Base-by-base conservation (phyloP, 116 monocot species). In the Posidonia oceanica region DNA sequence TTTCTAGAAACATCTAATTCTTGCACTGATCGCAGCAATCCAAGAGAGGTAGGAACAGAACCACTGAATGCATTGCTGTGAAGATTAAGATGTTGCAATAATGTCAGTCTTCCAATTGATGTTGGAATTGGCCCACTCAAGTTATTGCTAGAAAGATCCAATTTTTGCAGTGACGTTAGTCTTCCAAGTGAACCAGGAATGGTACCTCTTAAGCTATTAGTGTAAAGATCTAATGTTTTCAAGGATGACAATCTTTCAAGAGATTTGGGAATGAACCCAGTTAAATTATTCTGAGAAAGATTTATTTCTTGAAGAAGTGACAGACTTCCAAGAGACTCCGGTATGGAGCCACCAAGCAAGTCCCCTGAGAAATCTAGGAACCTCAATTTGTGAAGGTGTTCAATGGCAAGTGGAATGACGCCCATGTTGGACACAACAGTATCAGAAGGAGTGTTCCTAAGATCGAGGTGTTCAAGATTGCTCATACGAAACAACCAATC, bases 191-290 rank as follows among this genome's bases (percentile, higher is more conserved):
- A 52, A 16, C 16, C 3, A 4, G 75, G 75, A 36, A 77, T 57
- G 3, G 64, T 53, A 12, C 75, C 71, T 0, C 21, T 29, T 2
- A 83, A 39, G 0, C 14, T 4, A 42, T 74, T 80, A 3, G 14
- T 0, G 0, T 14, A 57, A 4, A 80, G 53, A 71, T 63, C 68
- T 2, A 83, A 71, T 40, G 3, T 0, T 51, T 55, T 60, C 11
- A 82, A 73, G 16, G 54, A 54, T 18, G 41, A 66, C 2, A 71
- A 23, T 3, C 55, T 58, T 18, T 63, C 61, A 20, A 76, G 8
- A 76, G 55, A 64, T 38, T 74, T 36, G 12, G 74, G 77, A 17
- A 75, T 7, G n/a, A n/a, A 57, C 59, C 75, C 15, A 11, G 12
- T 52, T 8, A 67, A 29, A 3, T 67, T 48, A 52, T 67, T 67